A percentile compares a stretch with the other conserved stretches of the same genome.
phyloP scores from a whole-genome alignment of 768 basidiomycete species.

The Cantharellus cinnabarinus region DNA sequence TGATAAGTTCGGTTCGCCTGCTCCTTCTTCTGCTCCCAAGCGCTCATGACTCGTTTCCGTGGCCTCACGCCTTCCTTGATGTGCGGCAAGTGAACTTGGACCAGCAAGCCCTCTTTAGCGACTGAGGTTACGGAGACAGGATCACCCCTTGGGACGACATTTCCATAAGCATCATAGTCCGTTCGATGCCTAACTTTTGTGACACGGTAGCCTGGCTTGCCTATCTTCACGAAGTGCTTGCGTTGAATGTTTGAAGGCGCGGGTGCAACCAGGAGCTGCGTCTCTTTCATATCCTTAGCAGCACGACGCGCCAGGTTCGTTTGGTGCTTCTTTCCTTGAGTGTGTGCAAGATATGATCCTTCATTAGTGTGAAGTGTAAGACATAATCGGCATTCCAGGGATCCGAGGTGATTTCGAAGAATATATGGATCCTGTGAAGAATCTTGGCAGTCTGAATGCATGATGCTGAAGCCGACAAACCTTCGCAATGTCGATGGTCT shows the following conservation, averaged over 20 bases:
- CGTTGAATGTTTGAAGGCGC: conserved; percentile 60
- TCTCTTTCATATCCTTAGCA: conserved; percentile 91
- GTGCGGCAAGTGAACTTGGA: conserved; percentile 89
- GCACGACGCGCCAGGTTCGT: conserved; percentile 94
- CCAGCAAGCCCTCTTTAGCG: conserved; percentile 91
- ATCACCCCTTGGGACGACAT: conserved; percentile 19
- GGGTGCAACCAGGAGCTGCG: conserved; percentile 73
- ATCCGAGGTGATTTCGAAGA: conserved; percentile 93
- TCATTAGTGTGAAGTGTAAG: conserved; percentile 98
- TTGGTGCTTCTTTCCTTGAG: conserved; percentile 98
- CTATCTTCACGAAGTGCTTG: conserved; percentile 95
- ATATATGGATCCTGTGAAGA: conserved; percentile 77
- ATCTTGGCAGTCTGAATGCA: neutral
- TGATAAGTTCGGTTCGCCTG: conserved; percentile 92
- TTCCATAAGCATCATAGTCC: conserved; percentile 9
- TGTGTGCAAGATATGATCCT: conserved; percentile 96
- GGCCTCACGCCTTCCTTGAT: conserved; percentile 74
- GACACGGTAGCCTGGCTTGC: conserved; percentile 83
- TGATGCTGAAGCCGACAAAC: conserved; percentile 22
- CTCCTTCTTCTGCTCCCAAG: conserved; percentile 93
- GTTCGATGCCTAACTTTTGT: conserved; percentile 81
- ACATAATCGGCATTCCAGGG: conserved; percentile 93
- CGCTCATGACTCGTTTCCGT: conserved; percentile 83
- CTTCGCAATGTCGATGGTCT: conserved; percentile 96
- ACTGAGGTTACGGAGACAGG: conserved; percentile 17